Evolutionary conservation across 1,284 basidiomycete genomes (phyloP), one percentile per base, ranked within the genome.

Genomic region (Anthracocystis panici-leucophaei): DNA sequence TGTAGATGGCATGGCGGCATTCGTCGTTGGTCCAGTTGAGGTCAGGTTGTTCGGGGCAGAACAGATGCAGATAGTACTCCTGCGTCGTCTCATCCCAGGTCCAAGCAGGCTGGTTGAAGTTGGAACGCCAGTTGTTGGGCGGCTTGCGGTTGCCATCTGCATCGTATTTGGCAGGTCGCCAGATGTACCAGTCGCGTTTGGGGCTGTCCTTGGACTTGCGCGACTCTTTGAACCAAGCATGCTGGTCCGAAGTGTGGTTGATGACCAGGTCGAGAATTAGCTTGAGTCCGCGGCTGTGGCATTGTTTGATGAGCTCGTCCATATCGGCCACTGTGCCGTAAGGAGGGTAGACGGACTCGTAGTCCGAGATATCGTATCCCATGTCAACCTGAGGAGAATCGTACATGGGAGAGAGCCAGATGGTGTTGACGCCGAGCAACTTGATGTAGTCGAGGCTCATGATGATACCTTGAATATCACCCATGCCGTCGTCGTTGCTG

Each of bases 191-290:
- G 80, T 91, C 89, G 10, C 91, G 88, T 85, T 91, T 92, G 0
- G 90, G 87, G 78, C 83, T 88, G 3, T 88, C 85, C 77, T 89
- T 90, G 67, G 87, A 88, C 1, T 88, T 88, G 59, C 89, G 88
- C 20, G 91, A 92, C 66, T 90, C 87, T 57, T 89, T 82, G 86
- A 92, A 93, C 92, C 92, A 93, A 20, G 87, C 88, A 35, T 80
- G 79, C 71, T 81, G 77, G 85, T 92, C 90, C 2, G 91, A 92
- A 7, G 90, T 90, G 84, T 93, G 92, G 84, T 93, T 93, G n/a
- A 91, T 90, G 31, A 93, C 92, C 3, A 93, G 89, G 82, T 93
- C 91, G 88, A 92, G 91, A 88, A 92, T 89, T 52, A 92, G 87
- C 79, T 91, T 91, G 89, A 93, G 90, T 0, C 89, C 90, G 48